These are phyloP conservation scores for Prunus davidiana DNA, from an alignment of 306 rosid species.

Conservation along the genomic window DNA sequence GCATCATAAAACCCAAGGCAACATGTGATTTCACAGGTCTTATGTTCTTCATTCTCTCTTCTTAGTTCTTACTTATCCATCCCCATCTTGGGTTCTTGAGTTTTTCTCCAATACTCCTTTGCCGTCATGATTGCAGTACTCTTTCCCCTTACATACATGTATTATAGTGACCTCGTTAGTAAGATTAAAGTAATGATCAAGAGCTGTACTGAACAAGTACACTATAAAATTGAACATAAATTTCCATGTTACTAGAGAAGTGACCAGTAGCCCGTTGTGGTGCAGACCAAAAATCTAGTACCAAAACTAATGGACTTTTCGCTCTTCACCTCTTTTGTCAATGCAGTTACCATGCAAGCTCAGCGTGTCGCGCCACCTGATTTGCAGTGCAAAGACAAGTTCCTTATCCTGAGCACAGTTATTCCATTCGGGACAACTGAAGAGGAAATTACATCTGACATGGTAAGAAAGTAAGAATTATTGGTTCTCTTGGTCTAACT, in stretches of 20 bases:
- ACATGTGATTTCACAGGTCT: constrained; percentile 79
- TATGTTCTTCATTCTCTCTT: constrained; percentile 1
- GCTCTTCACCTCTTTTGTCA: constrained; percentile 26
- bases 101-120: background rate
- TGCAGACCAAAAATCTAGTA: background rate
- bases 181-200: background rate
- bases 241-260: background rate
- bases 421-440: constrained; percentile 66
- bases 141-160: background rate
- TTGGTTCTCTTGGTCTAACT: constrained; percentile 3
- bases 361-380: constrained; percentile 69
- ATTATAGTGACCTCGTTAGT: no score
- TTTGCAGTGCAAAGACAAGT: constrained; percentile 88
- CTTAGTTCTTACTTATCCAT: constrained; percentile 1
- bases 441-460: constrained; percentile 60
- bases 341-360: constrained; percentile 94
- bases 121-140: background rate
- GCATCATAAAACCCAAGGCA: constrained; percentile 68
- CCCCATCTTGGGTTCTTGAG: background rate
- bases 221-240: background rate
- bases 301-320: background rate
- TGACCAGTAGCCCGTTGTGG: background rate
- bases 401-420: constrained; percentile 69
- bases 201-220: background rate
- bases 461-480: constrained; percentile 50